Evolutionary conservation across 495 filamentous ascomycete species (phyloP), one percentile per base, ranked within the genome.

Genomic region (Annulohypoxylon bovei): DNA sequence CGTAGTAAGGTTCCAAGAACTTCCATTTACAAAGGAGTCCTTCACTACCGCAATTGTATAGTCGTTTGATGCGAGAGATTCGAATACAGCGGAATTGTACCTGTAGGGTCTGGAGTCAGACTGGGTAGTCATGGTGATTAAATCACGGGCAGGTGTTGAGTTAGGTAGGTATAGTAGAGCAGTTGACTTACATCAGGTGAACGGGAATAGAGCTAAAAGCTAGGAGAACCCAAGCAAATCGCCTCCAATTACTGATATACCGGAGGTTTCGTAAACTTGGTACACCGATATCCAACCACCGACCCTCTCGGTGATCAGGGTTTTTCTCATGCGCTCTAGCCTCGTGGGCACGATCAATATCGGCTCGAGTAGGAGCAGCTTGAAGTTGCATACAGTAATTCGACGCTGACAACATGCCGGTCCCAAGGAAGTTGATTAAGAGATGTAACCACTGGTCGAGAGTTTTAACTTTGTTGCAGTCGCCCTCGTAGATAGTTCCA

Each of bases 81-180:
- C 67, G 65, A 84, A 82, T 1, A 84, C 69, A 4, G 77, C 77
- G 1, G 78, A 81, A 47, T 84, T 82, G 57, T 82, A 82, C 47
- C 77, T 84, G 56, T 8, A 4, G 4, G 16, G 2, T 6, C 20
- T 2, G 23, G 23, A 22, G 18, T 37, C 52, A 18, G 6, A 23
- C 12, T 12, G 7, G 4, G 30, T 14, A 7, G 11, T 20, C 50
- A 4, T 6, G n/a, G n/a, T n/a, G n/a, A n/a, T n/a, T n/a, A n/a
- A n/a, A n/a, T n/a, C n/a, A n/a, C n/a, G n/a, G n/a, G n/a, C n/a
- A n/a, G n/a, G n/a, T n/a, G n/a, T n/a, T n/a, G n/a, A n/a, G n/a
- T 27, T 72, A 7, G 61, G 58, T 42, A 20, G 35, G 9, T 16
- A 22, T 35, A 14, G 54, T 46, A 16, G 8, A 0, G 4, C 8